Evolutionary conservation across 768 basidiomycete species (phyloP).

Genomic region (Boletales sp.): DNA sequence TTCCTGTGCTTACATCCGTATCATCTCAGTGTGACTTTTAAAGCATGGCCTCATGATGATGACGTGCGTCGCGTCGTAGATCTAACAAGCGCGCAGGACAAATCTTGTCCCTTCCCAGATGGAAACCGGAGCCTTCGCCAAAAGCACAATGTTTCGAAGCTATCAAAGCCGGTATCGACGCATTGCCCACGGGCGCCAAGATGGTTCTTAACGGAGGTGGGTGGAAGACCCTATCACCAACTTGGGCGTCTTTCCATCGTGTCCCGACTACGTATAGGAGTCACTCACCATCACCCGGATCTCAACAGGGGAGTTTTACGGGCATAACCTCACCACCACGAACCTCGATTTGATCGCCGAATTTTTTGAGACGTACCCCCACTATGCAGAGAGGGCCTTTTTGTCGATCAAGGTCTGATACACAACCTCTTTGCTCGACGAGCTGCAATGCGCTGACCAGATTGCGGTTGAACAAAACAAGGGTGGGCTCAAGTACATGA

Average conservation of each 20-base stretch:
- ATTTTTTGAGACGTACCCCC: slow-evolving; percentile 41
- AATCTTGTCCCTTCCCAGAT: slow-evolving; percentile 18
- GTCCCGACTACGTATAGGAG: too few relatives aligned
- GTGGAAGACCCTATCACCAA: slow-evolving; percentile 4
- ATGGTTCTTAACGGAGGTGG: slow-evolving; percentile 47
- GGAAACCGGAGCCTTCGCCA: slow-evolving; percentile 43
- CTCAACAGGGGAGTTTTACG: slow-evolving; percentile 33
- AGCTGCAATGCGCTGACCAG: not conserved
- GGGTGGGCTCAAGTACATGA: not conserved
- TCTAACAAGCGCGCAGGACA: not conserved
- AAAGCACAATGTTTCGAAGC: slow-evolving; percentile 61
- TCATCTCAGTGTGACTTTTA: not conserved
- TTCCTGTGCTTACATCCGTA: not conserved
- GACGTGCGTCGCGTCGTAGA: slow-evolving; percentile 35
- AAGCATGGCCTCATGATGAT: slow-evolving; percentile 57
- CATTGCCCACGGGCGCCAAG: slow-evolving; percentile 40
- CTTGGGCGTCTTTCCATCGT: too few relatives aligned
- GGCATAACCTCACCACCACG: slow-evolving; percentile 31
- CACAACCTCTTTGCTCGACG: not conserved
- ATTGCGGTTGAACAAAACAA: too few relatives aligned
- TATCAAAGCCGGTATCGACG: slow-evolving; percentile 50
- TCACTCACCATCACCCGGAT: too few relatives aligned
- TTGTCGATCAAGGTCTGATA: slow-evolving; percentile 25
- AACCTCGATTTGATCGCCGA: slow-evolving; percentile 45
- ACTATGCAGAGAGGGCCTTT: slow-evolving; percentile 27